Conservation (phyloP, 2,329 filamentous ascomycete genomes). For the Fusarium circinatum region DNA sequence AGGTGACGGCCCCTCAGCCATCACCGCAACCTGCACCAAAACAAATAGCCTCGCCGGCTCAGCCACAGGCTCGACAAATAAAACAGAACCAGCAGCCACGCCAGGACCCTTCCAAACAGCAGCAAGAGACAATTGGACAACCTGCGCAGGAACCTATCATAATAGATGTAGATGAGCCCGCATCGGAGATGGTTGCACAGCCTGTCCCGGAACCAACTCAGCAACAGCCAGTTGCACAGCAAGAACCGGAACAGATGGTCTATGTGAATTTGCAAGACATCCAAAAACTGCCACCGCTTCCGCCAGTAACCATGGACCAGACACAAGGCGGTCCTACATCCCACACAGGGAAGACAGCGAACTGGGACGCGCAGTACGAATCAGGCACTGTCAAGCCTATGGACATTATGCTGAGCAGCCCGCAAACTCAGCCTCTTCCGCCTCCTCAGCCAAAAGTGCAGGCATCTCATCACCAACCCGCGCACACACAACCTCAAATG, state of each 20-base stretch:
- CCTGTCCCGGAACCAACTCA: constrained; percentile 22
- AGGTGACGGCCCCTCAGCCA: constrained; percentile 4
- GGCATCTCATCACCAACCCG: constrained; percentile 11
- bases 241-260: constrained; percentile 43
- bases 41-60: constrained; percentile 17
- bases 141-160: constrained; percentile 18
- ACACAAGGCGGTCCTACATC: constrained; percentile 29
- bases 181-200: constrained; percentile 14
- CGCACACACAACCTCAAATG: constrained; percentile 33
- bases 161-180: constrained; percentile 18
- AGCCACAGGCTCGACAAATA: constrained; percentile 28
- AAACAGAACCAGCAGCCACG: constrained; percentile 27
- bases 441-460: constrained; percentile 22
- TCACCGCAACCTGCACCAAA: constrained; percentile 25
- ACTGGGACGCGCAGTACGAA: constrained; percentile 30
- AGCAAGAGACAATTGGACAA: constrained; percentile 31
- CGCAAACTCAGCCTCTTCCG: constrained; percentile 20
- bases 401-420: constrained; percentile 41
- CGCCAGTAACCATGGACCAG: constrained; percentile 40
- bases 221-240: constrained; percentile 35
- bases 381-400: constrained; percentile 38
- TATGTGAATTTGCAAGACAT: constrained; percentile 55
- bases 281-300: constrained; percentile 47
- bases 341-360: constrained; percentile 22
- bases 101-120: constrained; percentile 15